A percentile compares a stretch with the other conserved stretches of the same genome.
Evolutionary conservation across 345 rosid species (phyloP).

Genomic region (Sonneratia caseolaris): DNA sequence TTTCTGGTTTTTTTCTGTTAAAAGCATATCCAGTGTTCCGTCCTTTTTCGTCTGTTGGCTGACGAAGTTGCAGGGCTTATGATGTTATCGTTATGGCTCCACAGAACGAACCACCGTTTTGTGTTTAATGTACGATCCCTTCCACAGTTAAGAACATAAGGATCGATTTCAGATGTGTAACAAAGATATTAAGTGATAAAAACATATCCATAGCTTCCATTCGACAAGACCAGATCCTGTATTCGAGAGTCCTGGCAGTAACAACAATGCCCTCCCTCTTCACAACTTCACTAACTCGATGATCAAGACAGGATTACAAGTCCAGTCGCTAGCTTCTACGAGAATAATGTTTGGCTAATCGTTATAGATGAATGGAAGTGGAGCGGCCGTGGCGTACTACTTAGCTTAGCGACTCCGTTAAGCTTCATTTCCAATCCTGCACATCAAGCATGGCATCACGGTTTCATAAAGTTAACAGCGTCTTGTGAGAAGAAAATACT

Average conservation of each 20-base stretch:
- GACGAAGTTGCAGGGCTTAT: background rate
- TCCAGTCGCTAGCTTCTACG: constrained; percentile 38
- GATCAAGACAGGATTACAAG: constrained; percentile 57
- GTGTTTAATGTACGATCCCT: background rate
- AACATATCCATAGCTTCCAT: constrained; percentile 29
- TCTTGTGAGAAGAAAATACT: too few relatives aligned
- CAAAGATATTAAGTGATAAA: background rate
- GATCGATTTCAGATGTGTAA: too few relatives aligned
- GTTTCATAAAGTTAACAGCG: too few relatives aligned
- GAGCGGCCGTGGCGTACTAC: too few relatives aligned
- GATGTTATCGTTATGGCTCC: background rate
- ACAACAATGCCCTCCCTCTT: constrained; percentile 23
- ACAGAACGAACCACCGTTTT: too few relatives aligned
- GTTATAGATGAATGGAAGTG: too few relatives aligned
- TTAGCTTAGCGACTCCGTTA: too few relatives aligned
- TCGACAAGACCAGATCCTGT: constrained; percentile 67
- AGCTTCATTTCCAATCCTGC: too few relatives aligned
- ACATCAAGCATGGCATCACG: too few relatives aligned
- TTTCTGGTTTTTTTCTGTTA: background rate
- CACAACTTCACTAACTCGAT: constrained; percentile 41
- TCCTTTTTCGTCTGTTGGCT: background rate
- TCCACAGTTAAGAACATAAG: too few relatives aligned
- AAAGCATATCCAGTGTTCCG: background rate
- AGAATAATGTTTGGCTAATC: constrained; percentile 15
- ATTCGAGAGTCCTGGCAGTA: constrained; percentile 30